Evolutionary conservation across 2,329 filamentous ascomycete species (phyloP).

Genomic region (Colletotrichum sublineola): DNA sequence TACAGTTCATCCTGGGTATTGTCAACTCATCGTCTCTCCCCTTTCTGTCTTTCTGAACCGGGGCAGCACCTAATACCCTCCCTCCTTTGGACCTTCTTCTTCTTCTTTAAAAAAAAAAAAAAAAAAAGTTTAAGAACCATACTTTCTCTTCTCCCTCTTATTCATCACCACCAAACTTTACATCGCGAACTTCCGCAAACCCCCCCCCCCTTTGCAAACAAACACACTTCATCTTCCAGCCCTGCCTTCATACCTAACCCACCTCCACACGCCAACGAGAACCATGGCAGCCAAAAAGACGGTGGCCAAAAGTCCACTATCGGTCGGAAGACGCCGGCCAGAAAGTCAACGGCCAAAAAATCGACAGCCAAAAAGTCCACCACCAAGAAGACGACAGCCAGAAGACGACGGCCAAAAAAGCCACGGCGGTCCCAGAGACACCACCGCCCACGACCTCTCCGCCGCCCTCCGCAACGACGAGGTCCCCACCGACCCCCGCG

Average conservation of each 20-base stretch:
- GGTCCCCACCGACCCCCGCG: constrained; percentile 15
- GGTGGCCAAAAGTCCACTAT: too few relatives aligned
- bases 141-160: background rate
- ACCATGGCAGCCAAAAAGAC: background rate
- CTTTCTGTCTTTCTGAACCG: background rate
- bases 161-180: background rate
- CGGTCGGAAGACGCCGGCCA: too few relatives aligned
- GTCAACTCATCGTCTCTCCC: background rate
- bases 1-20: background rate
- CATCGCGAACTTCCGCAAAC: background rate
- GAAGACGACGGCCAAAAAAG: too few relatives aligned
- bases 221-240: background rate
- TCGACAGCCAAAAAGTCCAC: too few relatives aligned
- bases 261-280: background rate
- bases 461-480: constrained; percentile 9
- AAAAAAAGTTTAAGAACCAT: too few relatives aligned
- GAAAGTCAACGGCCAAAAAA: too few relatives aligned
- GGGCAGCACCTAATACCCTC: background rate
- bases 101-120: too few relatives aligned
- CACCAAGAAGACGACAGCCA: too few relatives aligned
- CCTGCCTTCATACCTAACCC: background rate
- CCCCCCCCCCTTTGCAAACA: too few relatives aligned
- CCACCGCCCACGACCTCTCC: constrained; percentile 7
- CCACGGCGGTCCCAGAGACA: background rate
- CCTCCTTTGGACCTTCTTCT: background rate